These are phyloP conservation scores for Zygosaccharomyces sapae DNA, from an alignment of 1,139 yeast species.

Conservation along the genomic window DNA sequence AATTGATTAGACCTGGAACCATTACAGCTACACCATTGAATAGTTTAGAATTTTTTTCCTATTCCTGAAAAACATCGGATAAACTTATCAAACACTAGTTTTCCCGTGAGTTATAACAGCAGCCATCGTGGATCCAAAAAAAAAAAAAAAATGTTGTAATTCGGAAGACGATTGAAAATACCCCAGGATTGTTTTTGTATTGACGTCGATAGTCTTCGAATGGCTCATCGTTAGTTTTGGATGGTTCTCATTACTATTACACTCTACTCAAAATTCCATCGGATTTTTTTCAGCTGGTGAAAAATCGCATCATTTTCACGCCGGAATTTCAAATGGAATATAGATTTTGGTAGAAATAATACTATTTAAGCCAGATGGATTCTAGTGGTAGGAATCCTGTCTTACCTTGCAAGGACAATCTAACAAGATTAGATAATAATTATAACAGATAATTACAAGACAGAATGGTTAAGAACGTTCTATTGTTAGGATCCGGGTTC, in stretches of 20 bases:
- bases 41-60: no score
- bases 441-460: neutral
- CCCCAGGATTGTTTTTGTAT: no score
- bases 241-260: neutral
- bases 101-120: no score
- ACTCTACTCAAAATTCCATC: conserved; percentile 12
- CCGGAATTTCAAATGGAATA: conserved; percentile 5
- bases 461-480: conserved; percentile 47
- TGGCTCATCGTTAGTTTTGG: neutral
- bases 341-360: neutral
- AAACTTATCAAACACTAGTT: no score
- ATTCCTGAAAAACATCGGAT: no score
- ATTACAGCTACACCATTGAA: no score
- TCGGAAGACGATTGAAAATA: no score
- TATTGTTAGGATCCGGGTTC: conserved; percentile 93
- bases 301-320: conserved; percentile 2
- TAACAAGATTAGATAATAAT: conserved; percentile 1
- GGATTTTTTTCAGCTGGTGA: conserved; percentile 12
- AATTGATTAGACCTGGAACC: no score
- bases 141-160: no score
- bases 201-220: neutral
- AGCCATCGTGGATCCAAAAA: no score
- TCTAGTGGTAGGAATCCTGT: neutral
- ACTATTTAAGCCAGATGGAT: conserved; percentile 1
- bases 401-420: neutral